These are phyloP conservation scores for Diaporthe batatas DNA, from an alignment of 2,329 filamentous ascomycete genomes.

Conservation along the genomic window DNA sequence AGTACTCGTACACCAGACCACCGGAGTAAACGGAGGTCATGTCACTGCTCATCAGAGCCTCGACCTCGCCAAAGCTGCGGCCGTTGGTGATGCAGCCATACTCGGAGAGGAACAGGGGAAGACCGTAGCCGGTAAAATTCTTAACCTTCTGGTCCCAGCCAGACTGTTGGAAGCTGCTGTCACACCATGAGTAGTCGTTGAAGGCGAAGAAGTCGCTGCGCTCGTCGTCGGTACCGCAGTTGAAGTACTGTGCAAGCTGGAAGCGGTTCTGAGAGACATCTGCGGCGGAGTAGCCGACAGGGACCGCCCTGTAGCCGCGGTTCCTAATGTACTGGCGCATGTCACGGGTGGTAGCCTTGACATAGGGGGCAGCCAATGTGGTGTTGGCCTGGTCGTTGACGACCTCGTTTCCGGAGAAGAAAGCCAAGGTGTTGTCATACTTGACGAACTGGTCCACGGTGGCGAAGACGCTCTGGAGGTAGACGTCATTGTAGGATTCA, in stretches of 20 bases:
- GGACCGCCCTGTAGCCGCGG: conserved; percentile 73
- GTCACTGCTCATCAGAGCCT: conserved; percentile 81
- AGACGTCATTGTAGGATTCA: conserved; percentile 86
- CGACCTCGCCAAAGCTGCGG: conserved; percentile 85
- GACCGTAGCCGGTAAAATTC: conserved; percentile 87
- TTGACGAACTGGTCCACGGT: conserved; percentile 86
- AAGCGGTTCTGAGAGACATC: conserved; percentile 88
- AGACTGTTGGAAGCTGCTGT: conserved; percentile 75
- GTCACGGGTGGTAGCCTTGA: conserved; percentile 84
- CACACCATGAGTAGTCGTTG: conserved; percentile 92
- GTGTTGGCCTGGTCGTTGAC: conserved; percentile 76
- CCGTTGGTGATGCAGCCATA: conserved; percentile 89
- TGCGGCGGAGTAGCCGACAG: conserved; percentile 83
- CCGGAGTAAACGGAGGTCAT: conserved; percentile 96
- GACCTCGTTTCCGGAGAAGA: conserved; percentile 87
- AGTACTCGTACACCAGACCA: conserved; percentile 96
- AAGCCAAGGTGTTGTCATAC: conserved; percentile 89
- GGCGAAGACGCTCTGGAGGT: conserved; percentile 87
- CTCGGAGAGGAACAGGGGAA: conserved; percentile 95
- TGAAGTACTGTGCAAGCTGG: conserved; percentile 92
- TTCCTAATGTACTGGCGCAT: conserved; percentile 78
- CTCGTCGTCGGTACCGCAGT: conserved; percentile 87
- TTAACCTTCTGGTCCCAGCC: conserved; percentile 92
- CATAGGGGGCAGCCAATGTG: conserved; percentile 76
- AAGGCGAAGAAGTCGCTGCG: conserved; percentile 87